phyloP scores from a whole-genome alignment of 1,284 basidiomycete species.

The Ceratobasidium sp. region DNA sequence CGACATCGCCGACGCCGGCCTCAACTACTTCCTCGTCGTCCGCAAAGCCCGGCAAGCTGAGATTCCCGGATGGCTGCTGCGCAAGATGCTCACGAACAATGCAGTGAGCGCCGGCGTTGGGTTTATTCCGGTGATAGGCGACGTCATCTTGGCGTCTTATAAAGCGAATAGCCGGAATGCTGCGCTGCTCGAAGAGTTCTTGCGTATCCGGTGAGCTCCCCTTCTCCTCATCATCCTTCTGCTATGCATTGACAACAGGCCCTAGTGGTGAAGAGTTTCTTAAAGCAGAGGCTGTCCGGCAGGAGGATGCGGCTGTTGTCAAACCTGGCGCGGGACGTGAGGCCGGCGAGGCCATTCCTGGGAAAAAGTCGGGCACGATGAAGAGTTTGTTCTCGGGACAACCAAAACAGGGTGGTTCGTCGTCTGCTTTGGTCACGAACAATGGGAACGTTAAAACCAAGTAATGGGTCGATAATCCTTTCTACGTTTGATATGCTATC shows the following conservation, averaged over 20 bases:
- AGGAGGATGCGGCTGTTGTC: slow-evolving; percentile 59
- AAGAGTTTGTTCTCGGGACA: slow-evolving; percentile 29
- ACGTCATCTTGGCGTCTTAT: slow-evolving; percentile 76
- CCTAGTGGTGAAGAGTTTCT: slow-evolving; percentile 66
- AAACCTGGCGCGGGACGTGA: slow-evolving; percentile 64
- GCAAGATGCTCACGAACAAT: slow-evolving; percentile 84
- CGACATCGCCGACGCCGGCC: slow-evolving; percentile 68
- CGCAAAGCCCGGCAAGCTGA: slow-evolving; percentile 80
- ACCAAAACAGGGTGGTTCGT: slow-evolving; percentile 20
- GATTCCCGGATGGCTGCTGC: slow-evolving; percentile 74
- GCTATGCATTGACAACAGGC: slow-evolving; percentile 1
- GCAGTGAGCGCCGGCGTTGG: slow-evolving; percentile 76
- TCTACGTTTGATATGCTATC: slow-evolving; percentile 5
- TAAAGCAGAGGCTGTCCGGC: slow-evolving; percentile 54
- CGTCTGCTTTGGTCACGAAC: slow-evolving; percentile 2
- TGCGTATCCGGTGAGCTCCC: slow-evolving; percentile 63
- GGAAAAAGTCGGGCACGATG: slow-evolving; percentile 26
- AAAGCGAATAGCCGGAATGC: slow-evolving; percentile 94
- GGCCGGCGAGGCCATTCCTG: slow-evolving; percentile 53
- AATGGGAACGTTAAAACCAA: slow-evolving; percentile 2
- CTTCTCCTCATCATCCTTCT: neutral
- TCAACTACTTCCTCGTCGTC: slow-evolving; percentile 84
- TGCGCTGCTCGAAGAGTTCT: slow-evolving; percentile 74
- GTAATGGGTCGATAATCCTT: neutral
- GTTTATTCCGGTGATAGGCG: slow-evolving; percentile 82